A percentile compares a stretch with the other conserved stretches of the same genome.
phyloP scores from a whole-genome alignment of 2,329 filamentous ascomycete species.

The Talaromyces sp. region DNA sequence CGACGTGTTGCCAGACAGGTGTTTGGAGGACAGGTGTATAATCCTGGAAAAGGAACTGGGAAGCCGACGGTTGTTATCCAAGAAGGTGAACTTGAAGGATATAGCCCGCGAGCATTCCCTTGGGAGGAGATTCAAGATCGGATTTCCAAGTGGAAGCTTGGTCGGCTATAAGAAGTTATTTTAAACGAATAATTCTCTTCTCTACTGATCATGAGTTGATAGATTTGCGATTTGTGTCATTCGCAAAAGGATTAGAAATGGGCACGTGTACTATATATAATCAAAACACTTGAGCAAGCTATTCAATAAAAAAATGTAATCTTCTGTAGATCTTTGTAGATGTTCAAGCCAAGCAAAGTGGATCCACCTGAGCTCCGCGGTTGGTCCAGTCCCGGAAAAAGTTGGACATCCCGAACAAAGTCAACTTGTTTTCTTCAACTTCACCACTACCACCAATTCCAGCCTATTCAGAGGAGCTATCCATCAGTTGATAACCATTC shows the following conservation, averaged over 20 bases:
- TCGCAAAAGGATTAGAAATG: background rate
- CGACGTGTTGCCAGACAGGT: conserved; percentile 73
- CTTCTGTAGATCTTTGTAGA: too few relatives aligned
- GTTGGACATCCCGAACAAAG: conserved; percentile 28
- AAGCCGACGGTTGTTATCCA: conserved; percentile 92
- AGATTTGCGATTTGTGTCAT: background rate
- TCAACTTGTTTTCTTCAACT: conserved; percentile 15
- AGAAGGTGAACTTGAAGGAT: conserved; percentile 72
- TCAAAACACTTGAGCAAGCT: too few relatives aligned
- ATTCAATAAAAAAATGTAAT: too few relatives aligned
- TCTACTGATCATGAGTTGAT: background rate
- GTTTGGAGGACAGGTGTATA: conserved; percentile 69
- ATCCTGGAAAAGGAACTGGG: conserved; percentile 71
- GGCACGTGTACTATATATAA: conserved; percentile 10
- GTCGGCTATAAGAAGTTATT: conserved; percentile 48
- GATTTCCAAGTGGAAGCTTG: conserved; percentile 78
- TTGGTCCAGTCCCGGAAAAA: conserved; percentile 30
- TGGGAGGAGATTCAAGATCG: conserved; percentile 90
- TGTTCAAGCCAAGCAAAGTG: conserved; percentile 12
- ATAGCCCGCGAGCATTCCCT: conserved; percentile 61
- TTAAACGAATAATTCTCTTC: background rate
- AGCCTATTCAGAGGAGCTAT: conserved; percentile 15
- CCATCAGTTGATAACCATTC: background rate
- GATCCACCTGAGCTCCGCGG: conserved; percentile 26
- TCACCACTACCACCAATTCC: conserved; percentile 28